Evolutionary conservation across 306 rosid genomes (phyloP).

Genomic region (Lagenaria siceraria): DNA sequence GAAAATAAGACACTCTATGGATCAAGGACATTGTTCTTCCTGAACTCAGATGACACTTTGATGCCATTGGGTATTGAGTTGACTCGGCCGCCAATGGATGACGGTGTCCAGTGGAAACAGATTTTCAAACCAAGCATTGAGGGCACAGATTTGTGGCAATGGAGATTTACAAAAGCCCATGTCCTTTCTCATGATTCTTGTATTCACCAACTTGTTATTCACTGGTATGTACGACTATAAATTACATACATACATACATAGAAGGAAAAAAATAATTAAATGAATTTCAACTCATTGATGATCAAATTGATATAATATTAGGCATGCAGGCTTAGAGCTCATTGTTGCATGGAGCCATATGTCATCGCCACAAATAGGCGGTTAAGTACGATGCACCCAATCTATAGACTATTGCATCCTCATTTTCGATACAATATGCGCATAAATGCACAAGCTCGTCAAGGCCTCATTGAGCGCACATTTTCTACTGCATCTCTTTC

Average conservation of each 20-base stretch:
- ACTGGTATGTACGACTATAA: constrained; percentile 27
- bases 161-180: constrained; percentile 81
- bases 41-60: constrained; percentile 28
- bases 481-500: constrained; percentile 39
- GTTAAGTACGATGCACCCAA: constrained; percentile 72
- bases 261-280: no score
- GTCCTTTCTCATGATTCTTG: constrained; percentile 74
- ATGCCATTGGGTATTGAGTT: constrained; percentile 62
- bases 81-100: constrained; percentile 47
- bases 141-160: constrained; percentile 64
- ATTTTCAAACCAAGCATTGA: constrained; percentile 37
- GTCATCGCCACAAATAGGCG: constrained; percentile 63
- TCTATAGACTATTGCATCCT: constrained; percentile 59
- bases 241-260: no score
- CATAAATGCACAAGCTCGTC: constrained; percentile 64
- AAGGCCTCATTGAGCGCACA: constrained; percentile 29
- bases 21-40: constrained; percentile 61
- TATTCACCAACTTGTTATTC: constrained; percentile 65
- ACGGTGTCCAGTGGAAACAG: constrained; percentile 53
- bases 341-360: constrained; percentile 61
- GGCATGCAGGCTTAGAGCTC: constrained; percentile 61
- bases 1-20: constrained; percentile 61
- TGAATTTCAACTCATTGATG: no score
- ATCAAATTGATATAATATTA: no score
- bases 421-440: constrained; percentile 80